Conservation (phyloP, 352 stramenopile species). For the Globisporangium nunn region DNA sequence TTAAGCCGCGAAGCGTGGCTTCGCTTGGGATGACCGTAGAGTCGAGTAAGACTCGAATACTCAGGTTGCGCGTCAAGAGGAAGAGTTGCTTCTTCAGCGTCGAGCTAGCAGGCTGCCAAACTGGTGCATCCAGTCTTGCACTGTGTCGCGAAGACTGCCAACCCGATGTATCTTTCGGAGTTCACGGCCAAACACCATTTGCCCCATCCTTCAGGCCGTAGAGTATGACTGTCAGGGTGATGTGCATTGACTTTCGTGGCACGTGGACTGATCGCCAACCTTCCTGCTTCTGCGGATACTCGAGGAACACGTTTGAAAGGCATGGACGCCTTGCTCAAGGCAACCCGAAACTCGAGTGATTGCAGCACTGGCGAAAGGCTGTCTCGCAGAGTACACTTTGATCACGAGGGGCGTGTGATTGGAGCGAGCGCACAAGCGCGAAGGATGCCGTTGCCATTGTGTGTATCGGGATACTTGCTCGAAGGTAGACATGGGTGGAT, state of each 20-base stretch:
- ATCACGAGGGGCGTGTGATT: conserved; percentile 14
- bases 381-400: conserved; percentile 20
- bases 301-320: background rate
- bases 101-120: conserved; percentile 13
- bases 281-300: conserved; percentile 13
- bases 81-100: conserved; percentile 23
- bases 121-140: conserved; percentile 5
- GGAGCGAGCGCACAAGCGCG: background rate
- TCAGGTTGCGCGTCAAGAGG: background rate
- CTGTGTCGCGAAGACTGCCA: no score
- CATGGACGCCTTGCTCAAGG: conserved; percentile 19
- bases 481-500: background rate
- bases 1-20: no score
- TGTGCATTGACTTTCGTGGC: conserved; percentile 28
- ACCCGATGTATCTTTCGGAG: background rate
- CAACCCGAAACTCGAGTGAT: conserved; percentile 16
- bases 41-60: no score
- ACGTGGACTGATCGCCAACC: conserved; percentile 10
- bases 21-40: no score
- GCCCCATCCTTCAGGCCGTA: background rate
- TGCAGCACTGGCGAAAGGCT: conserved; percentile 14
- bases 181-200: background rate
- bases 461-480: background rate
- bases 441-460: background rate
- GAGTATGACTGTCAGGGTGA: conserved; percentile 29